Evolutionary conservation across 345 rosid species (phyloP).

Genomic region (Ceriops decandra): DNA sequence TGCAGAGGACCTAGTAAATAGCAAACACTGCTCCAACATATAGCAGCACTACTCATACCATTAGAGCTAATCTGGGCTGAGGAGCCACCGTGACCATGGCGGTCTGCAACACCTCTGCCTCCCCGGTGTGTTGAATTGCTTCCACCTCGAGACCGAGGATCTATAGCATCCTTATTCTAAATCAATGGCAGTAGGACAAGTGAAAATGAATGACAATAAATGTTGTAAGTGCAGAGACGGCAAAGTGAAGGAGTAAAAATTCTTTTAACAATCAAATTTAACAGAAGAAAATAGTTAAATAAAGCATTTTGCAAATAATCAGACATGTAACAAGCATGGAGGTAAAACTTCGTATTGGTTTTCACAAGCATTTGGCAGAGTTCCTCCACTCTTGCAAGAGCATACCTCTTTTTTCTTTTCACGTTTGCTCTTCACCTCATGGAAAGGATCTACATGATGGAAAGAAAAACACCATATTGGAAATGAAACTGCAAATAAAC

Average conservation of each 20-base stretch:
- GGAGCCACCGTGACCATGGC: constrained; percentile 63
- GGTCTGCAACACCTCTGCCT: constrained; percentile 64
- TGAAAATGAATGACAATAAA: constrained; percentile 4
- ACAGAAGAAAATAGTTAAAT: too few species aligned
- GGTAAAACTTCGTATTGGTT: neutral
- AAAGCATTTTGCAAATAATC: too few species aligned
- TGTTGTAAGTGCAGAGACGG: too few species aligned
- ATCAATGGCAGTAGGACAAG: constrained; percentile 19
- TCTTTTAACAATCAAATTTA: too few species aligned
- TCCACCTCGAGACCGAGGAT: constrained; percentile 57
- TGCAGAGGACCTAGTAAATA: constrained; percentile 1
- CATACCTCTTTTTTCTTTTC: constrained; percentile 59
- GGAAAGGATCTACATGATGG: constrained; percentile 48
- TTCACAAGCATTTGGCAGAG: neutral
- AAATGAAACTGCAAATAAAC: too few species aligned
- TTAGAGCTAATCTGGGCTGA: constrained; percentile 38
- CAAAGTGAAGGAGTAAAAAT: too few species aligned
- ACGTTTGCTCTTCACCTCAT: constrained; percentile 61
- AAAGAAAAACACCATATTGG: neutral
- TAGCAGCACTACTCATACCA: constrained; percentile 44
- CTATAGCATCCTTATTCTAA: constrained; percentile 69
- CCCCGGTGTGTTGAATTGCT: constrained; percentile 55
- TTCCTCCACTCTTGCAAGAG: neutral
- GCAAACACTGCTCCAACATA: neutral
- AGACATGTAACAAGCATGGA: neutral